phyloP scores from a whole-genome alignment of 305 asterid species.

The Coffea humblotiana region DNA sequence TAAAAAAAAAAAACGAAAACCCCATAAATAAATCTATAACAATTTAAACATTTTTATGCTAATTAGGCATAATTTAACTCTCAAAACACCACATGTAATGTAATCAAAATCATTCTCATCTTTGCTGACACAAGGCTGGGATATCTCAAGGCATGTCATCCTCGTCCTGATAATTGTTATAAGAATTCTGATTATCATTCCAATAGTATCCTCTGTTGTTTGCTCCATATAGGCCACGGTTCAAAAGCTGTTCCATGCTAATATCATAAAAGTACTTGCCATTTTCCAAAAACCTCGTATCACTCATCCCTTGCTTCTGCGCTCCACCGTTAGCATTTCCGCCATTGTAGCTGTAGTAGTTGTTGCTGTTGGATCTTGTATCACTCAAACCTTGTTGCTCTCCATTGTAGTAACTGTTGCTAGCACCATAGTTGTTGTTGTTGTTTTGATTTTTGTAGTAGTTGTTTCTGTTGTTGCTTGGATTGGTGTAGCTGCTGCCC shows the following conservation, averaged over 20 bases:
- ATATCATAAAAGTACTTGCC: conserved; percentile 21
- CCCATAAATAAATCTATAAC: conserved; percentile 5
- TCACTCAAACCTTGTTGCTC: conserved; percentile 22
- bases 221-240: conserved; percentile 1
- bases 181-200: conserved; percentile 5
- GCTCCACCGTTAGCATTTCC: conserved; percentile 19
- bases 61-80: conserved; percentile 14
- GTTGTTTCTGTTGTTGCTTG: conserved; percentile 13
- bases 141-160: conserved; percentile 24
- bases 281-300: conserved; percentile 23
- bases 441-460: not conserved
- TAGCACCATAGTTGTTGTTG: conserved; percentile 5
- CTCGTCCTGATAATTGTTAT: conserved; percentile 20
- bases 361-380: conserved; percentile 22
- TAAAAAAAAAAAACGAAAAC: not conserved
- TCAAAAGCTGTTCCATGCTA: not conserved
- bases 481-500: conserved; percentile 7
- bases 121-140: not conserved
- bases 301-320: conserved; percentile 34
- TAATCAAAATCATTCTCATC: conserved; percentile 12
- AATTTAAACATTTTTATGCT: not conserved
- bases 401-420: conserved; percentile 5
- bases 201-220: not conserved
- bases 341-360: conserved; percentile 20
- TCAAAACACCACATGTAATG: not conserved